Evolutionary conservation across 2,329 filamentous ascomycete genomes (phyloP).

Genomic region (Stenocarpella maydis): DNA sequence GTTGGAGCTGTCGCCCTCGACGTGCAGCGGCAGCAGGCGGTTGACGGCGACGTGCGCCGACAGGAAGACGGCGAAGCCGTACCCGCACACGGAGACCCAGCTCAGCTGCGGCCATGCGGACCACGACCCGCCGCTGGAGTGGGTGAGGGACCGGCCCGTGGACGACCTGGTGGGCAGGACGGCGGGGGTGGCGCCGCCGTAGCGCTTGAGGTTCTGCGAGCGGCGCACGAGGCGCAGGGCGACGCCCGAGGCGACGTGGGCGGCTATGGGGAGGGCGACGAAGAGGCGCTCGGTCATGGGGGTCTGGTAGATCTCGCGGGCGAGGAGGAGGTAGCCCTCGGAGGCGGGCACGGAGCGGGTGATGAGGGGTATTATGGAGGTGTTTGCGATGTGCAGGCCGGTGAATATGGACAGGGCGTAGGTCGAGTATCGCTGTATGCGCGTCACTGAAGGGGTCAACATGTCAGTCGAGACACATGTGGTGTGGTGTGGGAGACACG

Average conservation of each 20-base stretch:
- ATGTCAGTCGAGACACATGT: background rate
- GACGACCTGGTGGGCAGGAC: conserved; percentile 51
- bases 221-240: conserved; percentile 79
- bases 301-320: conserved; percentile 91
- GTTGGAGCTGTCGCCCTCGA: conserved; percentile 87
- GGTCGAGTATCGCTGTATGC: conserved; percentile 87
- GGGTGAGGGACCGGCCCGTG: conserved; percentile 42
- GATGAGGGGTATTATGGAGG: conserved; percentile 79
- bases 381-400: conserved; percentile 80
- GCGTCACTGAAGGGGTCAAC: conserved; percentile 57
- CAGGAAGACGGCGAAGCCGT: conserved; percentile 71
- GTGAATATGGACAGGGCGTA: conserved; percentile 84
- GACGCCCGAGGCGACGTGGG: conserved; percentile 81
- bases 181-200: conserved; percentile 73
- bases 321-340: conserved; percentile 88
- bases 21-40: conserved; percentile 74
- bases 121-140: conserved; percentile 40
- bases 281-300: conserved; percentile 81
- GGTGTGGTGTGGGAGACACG: conserved; percentile 40
- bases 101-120: conserved; percentile 73
- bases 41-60: conserved; percentile 79
- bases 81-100: conserved; percentile 77
- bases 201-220: conserved; percentile 74
- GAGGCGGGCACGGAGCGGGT: conserved; percentile 77
- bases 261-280: conserved; percentile 75